These are phyloP conservation scores for Mentha longifolia DNA, from an alignment of 257 asterid genomes.

Conservation along the genomic window DNA sequence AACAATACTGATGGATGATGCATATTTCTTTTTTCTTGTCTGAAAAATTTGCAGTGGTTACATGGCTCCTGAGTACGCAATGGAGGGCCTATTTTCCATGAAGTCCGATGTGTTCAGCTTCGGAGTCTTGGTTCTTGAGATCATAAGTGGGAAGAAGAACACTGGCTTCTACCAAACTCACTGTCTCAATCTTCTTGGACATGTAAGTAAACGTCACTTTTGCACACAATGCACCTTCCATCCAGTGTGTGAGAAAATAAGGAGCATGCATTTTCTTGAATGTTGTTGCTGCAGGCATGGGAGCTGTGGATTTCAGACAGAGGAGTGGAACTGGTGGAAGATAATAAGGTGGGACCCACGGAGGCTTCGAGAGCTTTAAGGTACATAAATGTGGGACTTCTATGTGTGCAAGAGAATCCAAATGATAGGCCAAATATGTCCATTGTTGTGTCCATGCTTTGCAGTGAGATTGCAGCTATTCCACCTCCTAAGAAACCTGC, in stretches of 20 bases:
- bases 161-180: slow-evolving; percentile 47
- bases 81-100: slow-evolving; percentile 47
- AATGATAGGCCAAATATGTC: slow-evolving; percentile 50
- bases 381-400: slow-evolving; percentile 49
- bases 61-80: slow-evolving; percentile 59
- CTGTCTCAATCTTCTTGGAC: slow-evolving; percentile 45
- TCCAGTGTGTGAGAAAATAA: not conserved
- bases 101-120: slow-evolving; percentile 56
- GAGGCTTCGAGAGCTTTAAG: slow-evolving; percentile 24
- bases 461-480: slow-evolving; percentile 42
- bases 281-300: slow-evolving; percentile 42
- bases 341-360: slow-evolving; percentile 32
- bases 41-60: slow-evolving; percentile 42
- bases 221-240: not conserved
- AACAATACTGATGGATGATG: not conserved
- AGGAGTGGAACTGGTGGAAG: slow-evolving; percentile 42
- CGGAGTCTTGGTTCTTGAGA: slow-evolving; percentile 55
- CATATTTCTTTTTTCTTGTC: not conserved
- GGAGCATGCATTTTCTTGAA: not conserved
- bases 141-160: slow-evolving; percentile 53
- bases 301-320: slow-evolving; percentile 44
- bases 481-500: slow-evolving; percentile 51
- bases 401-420: slow-evolving; percentile 51
- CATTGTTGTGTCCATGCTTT: slow-evolving; percentile 40
- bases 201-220: slow-evolving; percentile 33